Conservation (phyloP, 768 basidiomycete species). For the Boletales sp. region DNA sequence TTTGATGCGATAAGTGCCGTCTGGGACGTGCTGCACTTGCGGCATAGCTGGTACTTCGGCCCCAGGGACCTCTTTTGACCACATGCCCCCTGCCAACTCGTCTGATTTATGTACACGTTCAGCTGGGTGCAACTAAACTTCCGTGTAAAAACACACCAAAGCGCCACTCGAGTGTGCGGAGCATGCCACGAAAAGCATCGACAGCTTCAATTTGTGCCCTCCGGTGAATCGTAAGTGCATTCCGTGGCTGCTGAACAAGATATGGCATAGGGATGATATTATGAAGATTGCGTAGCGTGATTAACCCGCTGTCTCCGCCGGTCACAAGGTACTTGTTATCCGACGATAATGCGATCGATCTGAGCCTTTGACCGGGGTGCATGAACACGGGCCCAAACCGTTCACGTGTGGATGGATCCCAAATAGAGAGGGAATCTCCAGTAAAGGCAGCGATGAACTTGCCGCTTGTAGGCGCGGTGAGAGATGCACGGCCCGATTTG, state of each 20-base stretch:
- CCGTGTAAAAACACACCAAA: neutral
- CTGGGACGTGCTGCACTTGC: neutral
- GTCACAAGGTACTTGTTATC: neutral
- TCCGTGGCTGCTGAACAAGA: neutral
- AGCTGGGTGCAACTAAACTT: neutral
- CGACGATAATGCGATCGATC: constrained; percentile 5
- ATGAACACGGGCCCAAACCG: neutral
- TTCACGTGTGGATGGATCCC: constrained; percentile 5
- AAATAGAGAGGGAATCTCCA: neutral
- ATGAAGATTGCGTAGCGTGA: neutral
- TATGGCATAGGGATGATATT: neutral
- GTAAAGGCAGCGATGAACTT: neutral
- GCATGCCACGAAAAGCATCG: neutral
- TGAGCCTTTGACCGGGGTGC: neutral
- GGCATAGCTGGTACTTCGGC: too few species aligned
- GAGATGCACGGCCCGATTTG: neutral
- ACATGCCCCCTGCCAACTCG: neutral
- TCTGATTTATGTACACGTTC: neutral
- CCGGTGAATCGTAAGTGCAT: neutral
- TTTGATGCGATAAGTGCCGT: neutral
- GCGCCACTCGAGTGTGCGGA: neutral
- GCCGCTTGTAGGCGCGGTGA: neutral
- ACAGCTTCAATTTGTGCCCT: neutral
- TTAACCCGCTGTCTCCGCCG: neutral
- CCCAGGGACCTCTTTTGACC: too few species aligned